These are phyloP conservation scores for Colletotrichum endophyticum DNA, from an alignment of 2,329 filamentous ascomycete genomes.

Conservation along the genomic window DNA sequence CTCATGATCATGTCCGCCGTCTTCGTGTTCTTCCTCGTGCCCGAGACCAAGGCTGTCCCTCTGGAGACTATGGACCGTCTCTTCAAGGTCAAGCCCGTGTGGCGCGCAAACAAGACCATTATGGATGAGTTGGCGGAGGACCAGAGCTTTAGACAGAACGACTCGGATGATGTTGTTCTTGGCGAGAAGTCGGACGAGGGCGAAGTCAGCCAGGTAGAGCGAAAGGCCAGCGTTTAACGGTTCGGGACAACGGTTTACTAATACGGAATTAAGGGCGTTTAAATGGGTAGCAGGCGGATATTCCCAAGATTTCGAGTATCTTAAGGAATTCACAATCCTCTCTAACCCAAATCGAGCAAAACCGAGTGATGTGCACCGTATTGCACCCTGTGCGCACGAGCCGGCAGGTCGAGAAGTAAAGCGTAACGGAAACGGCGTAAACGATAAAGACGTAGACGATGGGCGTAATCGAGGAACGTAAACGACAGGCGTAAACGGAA, in stretches of 20 bases:
- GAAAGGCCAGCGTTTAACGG: conserved; percentile 19
- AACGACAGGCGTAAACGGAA: background rate
- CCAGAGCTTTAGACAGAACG: conserved; percentile 34
- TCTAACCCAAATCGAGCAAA: background rate
- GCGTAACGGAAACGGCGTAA: background rate
- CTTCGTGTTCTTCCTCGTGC: conserved; percentile 67
- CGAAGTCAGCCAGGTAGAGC: conserved; percentile 23
- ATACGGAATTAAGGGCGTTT: conserved; percentile 13
- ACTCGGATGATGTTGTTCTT: conserved; percentile 28
- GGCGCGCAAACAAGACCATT: conserved; percentile 46
- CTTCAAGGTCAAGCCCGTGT: conserved; percentile 55
- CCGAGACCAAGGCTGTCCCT: conserved; percentile 70
- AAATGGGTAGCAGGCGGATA: background rate
- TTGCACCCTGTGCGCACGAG: background rate
- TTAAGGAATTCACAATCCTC: background rate
- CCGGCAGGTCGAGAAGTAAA: background rate
- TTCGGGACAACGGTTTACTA: conserved; percentile 14
- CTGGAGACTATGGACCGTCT: conserved; percentile 70
- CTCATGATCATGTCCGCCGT: conserved; percentile 62
- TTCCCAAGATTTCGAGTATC: background rate
- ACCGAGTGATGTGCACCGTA: background rate
- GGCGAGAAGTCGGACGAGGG: conserved; percentile 28
- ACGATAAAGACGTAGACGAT: background rate
- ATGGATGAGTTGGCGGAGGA: conserved; percentile 48
- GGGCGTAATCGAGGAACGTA: background rate